Evolutionary conservation across 2,329 filamentous ascomycete genomes (phyloP), one percentile per base, ranked within the genome.

Genomic region (Cryoendolithus antarcticus): DNA sequence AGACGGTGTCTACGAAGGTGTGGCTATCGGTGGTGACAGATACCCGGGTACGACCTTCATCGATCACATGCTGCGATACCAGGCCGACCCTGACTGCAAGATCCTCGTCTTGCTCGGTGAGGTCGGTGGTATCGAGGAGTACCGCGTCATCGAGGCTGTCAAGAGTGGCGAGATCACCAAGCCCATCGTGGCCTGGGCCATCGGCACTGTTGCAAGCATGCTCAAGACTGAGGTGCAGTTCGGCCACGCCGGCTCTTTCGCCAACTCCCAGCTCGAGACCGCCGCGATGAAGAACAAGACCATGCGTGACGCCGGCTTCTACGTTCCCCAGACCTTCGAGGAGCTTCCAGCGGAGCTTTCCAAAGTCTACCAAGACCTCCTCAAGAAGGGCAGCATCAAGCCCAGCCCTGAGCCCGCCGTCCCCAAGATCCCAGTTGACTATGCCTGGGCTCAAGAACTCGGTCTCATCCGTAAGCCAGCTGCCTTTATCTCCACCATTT

Each of bases 191-290:
- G 91, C 91, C 32, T 98, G 91, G 91, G 91, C 91, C 53, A 98
- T 98, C 59, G 91, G 91, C 73, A 98, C 91, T 56, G 95, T 93
- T 66, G 91, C 91, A 48, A 89, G 85, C 75, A 91, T 98, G 86
- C 93, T 98, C 75, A 96, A 94, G 81, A 98, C 91, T 31, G 91
- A 98, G 73, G 91, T 98, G 34, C 91, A 98, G 68, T 98, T 98
- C 70, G 91, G 91, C 59, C 91, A 98, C 72, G 91, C 91, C 57
- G 91, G 91, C 69, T 86, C 91, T 39, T 95, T 95, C 54, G 91
- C 91, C 74, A 98, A 98, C 79, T 98, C 91, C 43, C 84, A 95
- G 69, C 86, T 98, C 56, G 91, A 98, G 77, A 96, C 91, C 44
- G 91, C 91, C 42, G 82, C 84, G 43, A 75, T 75, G 66, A 98